Evolutionary conservation across 2,329 filamentous ascomycete species (phyloP), one percentile per base, ranked within the genome.

Genomic region (Chaetomiaceae sp.): DNA sequence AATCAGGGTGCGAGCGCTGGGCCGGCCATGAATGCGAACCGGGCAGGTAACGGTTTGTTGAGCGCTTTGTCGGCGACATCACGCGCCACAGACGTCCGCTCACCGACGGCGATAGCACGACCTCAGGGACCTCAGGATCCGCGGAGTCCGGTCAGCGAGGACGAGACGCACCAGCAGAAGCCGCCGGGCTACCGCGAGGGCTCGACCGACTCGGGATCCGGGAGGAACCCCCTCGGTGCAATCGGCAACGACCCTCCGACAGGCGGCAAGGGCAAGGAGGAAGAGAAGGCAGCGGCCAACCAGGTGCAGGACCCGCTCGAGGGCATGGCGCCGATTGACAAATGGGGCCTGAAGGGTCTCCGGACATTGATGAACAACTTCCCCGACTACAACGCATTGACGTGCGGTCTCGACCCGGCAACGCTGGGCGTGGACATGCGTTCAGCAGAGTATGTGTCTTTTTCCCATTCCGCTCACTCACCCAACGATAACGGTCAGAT

Each of bases 291-390:
- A 16, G 63, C 69, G 27, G 55, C 61, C 6, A 65, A 68, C 4
- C 72, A 75, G 33, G 66, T 72, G 10, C 72, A 79, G 56, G 81
- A 86, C 62, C 81, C 81, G 40, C 68, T 85, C 21, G 71, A 73
- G 42, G 78, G 79, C 40, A 82, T 85, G 81, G 67, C 76, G n/a
- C 73, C 78, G 3, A 75, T 74, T 34, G 82, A 86, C 60, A 83
- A 78, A 62, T 86, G 76, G 74, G 82, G 82, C 4, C 71, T 85
- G 42, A 85, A 85, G 63, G 82, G 82, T 9, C 69, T 85, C 53
- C 73, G 76, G 50, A 78, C 79, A 27, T 67, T 85, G 65, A 83
- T 85, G 74, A 81, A 79, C 66, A 82, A 78, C 62, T 82, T 77
- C 56, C 77, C 79, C 13, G 79, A 83, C 57, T 85, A 83, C 63